Conservation (phyloP, 2,329 filamentous ascomycete genomes). For the Nectriaceae sp. region DNA sequence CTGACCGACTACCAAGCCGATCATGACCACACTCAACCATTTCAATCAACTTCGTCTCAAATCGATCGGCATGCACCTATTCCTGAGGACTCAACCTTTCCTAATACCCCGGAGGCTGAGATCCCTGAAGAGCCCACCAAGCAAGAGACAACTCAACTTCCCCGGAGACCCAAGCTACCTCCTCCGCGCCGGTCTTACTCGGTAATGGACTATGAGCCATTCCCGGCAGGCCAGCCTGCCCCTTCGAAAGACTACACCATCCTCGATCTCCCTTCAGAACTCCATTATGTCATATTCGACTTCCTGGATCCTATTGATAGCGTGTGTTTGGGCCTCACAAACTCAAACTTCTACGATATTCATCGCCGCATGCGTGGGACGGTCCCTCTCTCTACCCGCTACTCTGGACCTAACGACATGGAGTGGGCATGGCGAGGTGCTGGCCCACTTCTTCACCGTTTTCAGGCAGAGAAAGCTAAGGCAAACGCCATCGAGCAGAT, state of each 20-base stretch:
- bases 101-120: conserved; percentile 12
- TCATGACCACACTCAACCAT: conserved; percentile 21
- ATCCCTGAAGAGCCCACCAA: conserved; percentile 15
- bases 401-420: conserved; percentile 61
- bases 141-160: conserved; percentile 25
- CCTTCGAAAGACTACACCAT: conserved; percentile 50
- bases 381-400: conserved; percentile 58
- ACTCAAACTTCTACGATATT: conserved; percentile 59
- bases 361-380: conserved; percentile 57
- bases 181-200: conserved; percentile 59
- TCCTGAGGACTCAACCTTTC: conserved; percentile 34
- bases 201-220: conserved; percentile 60
- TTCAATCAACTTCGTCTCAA: conserved; percentile 23
- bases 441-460: conserved; percentile 41
- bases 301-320: conserved; percentile 66
- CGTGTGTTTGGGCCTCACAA: conserved; percentile 61
- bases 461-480: conserved; percentile 17
- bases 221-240: conserved; percentile 45
- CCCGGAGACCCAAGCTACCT: conserved; percentile 39
- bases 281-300: conserved; percentile 63
- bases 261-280: conserved; percentile 56
- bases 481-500: conserved; percentile 44
- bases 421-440: conserved; percentile 66
- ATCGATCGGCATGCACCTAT: conserved; percentile 33
- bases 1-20: conserved; percentile 46